Percentiles rank a stretch among this genome's conserved stretches.
Conservation (phyloP, 352 stramenopile genomes). For the Hyaloperonospora brassicae region DNA sequence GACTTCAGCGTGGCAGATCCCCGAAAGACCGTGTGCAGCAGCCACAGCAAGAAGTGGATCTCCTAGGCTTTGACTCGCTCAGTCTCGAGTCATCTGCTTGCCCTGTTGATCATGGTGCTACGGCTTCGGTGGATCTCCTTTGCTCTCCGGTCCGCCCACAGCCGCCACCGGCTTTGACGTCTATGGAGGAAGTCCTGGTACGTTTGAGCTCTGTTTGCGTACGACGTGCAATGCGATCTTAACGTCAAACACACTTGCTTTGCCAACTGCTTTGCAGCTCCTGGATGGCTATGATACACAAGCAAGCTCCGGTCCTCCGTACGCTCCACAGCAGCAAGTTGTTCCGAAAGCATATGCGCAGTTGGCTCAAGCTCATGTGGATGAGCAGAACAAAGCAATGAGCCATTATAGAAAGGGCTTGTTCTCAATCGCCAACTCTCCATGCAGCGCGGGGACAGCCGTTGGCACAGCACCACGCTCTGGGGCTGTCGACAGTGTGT, state of each 20-base stretch:
- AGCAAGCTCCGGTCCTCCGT: constrained; percentile 27
- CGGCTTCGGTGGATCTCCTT: constrained; percentile 18
- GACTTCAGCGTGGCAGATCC: constrained; percentile 15
- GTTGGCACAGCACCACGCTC: constrained; percentile 9
- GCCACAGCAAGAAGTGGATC: constrained; percentile 57
- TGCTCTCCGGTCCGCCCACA: constrained; percentile 19
- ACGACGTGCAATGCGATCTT: constrained; percentile 1
- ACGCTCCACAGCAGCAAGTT: constrained; percentile 23
- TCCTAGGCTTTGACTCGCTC: constrained; percentile 61
- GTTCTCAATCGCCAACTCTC: constrained; percentile 81
- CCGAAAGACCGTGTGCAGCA: constrained; percentile 13
- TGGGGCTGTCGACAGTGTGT: constrained; percentile 12
- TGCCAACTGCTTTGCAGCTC: constrained; percentile 17
- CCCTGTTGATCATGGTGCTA: constrained; percentile 8
- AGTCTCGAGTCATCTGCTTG: constrained; percentile 34
- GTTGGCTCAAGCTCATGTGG: constrained; percentile 14
- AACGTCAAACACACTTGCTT: neutral
- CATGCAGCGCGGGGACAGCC: constrained; percentile 29
- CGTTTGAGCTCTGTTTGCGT: constrained; percentile 15
- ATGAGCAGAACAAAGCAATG: constrained; percentile 57
- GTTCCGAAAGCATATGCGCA: constrained; percentile 28
- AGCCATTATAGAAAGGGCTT: constrained; percentile 81
- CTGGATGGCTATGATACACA: constrained; percentile 47
- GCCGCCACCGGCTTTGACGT: constrained; percentile 14
- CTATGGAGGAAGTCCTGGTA: constrained; percentile 54